Conservation (phyloP, 2,329 filamentous ascomycete species). For the Talaromyces sp. region DNA sequence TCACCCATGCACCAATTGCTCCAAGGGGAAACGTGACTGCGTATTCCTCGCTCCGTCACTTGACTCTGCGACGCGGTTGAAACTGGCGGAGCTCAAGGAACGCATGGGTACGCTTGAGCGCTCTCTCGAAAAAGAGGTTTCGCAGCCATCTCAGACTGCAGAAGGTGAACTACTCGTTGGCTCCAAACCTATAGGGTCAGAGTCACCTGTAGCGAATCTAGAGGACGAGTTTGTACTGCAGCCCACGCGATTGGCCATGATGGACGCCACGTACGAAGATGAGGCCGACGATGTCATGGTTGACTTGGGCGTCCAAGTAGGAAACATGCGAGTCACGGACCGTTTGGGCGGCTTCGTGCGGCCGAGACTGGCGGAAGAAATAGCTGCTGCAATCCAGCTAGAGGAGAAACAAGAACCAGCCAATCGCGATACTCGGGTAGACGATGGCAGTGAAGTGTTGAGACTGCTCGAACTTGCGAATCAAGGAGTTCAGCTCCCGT, state of each 20-base stretch:
- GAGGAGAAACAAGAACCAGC: background rate
- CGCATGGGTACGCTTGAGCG: constrained; percentile 69
- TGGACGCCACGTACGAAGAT: constrained; percentile 66
- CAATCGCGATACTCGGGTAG: background rate
- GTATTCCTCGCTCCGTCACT: constrained; percentile 64
- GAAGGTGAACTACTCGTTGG: background rate
- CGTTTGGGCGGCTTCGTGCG: constrained; percentile 69
- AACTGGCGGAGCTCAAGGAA: constrained; percentile 73
- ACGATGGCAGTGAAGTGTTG: constrained; percentile 12
- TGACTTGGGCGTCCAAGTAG: constrained; percentile 68
- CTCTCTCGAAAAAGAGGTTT: constrained; percentile 64
- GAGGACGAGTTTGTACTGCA: constrained; percentile 58
- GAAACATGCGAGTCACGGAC: constrained; percentile 69
- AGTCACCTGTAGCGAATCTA: constrained; percentile 35
- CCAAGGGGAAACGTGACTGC: constrained; percentile 52
- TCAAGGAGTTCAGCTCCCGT: constrained; percentile 34
- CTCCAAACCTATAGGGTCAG: background rate
- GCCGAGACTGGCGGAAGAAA: constrained; percentile 67
- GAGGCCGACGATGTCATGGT: constrained; percentile 64
- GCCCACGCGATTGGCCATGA: constrained; percentile 58
- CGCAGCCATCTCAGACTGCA: constrained; percentile 14
- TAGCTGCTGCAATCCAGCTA: constrained; percentile 35
- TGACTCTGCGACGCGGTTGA: constrained; percentile 66
- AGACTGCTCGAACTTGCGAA: constrained; percentile 15
- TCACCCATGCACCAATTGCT: constrained; percentile 62